Percentiles rank a stretch among this genome's conserved stretches.
Evolutionary conservation across 73 alveolate genomes (phyloP).

Genomic region (Uronychia setigera): DNA sequence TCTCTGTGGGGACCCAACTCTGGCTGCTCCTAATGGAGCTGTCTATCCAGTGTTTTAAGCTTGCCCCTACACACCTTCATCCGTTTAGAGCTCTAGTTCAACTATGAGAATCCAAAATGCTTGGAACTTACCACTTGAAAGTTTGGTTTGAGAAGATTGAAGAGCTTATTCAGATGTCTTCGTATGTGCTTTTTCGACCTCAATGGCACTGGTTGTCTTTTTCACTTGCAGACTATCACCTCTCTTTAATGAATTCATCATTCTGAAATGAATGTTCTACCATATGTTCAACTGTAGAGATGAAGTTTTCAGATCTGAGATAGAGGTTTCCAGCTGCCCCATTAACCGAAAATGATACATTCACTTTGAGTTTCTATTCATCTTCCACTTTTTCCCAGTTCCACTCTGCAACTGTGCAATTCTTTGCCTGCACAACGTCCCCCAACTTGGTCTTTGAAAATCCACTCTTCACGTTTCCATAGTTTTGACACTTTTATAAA

Average conservation of each 20-base stretch:
- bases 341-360: not conserved
- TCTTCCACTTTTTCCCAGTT: not conserved
- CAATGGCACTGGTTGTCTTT: no score
- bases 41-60: not conserved
- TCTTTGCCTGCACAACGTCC: not conserved
- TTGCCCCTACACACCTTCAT: not conserved
- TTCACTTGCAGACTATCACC: not conserved
- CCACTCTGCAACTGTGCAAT: not conserved
- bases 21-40: not conserved
- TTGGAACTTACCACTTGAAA: no score
- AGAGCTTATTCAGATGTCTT: no score
- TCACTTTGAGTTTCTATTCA: not conserved
- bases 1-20: not conserved
- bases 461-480: not conserved
- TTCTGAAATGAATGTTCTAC: slow-evolving; percentile 1
- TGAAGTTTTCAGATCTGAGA: not conserved
- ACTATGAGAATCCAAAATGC: no score
- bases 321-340: not conserved
- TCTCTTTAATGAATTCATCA: not conserved
- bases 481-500: not conserved
- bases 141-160: no score
- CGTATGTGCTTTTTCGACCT: no score
- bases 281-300: not conserved
- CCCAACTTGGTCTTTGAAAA: not conserved
- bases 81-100: not conserved